These are phyloP conservation scores for Talaromyces borbonicus DNA, from an alignment of 495 filamentous ascomycete species.

Conservation along the genomic window DNA sequence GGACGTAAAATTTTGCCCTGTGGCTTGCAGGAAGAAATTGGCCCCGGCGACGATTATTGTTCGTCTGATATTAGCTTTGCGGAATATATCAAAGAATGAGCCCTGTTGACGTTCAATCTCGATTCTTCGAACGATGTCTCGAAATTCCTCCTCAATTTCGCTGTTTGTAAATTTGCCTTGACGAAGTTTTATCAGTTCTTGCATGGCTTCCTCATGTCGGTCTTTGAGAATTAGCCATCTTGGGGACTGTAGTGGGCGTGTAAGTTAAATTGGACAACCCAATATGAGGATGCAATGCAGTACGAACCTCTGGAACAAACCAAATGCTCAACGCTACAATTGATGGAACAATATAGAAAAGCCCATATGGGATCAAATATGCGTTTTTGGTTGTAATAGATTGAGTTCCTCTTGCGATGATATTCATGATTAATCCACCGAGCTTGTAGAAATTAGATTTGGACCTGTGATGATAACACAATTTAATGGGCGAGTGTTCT, in stretches of 20 bases:
- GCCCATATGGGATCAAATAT: conserved; percentile 21
- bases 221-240: conserved; percentile 21
- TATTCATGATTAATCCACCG: background rate
- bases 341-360: conserved; percentile 19
- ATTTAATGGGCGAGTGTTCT: conserved; percentile 16
- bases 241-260: conserved; percentile 13
- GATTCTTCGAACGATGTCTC: background rate
- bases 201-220: conserved; percentile 16
- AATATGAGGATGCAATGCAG: background rate
- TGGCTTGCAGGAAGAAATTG: conserved; percentile 17
- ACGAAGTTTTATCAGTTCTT: conserved; percentile 11
- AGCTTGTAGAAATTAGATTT: background rate
- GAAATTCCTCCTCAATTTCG: conserved; percentile 7
- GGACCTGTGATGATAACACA: background rate
- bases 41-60: conserved; percentile 11
- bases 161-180: conserved; percentile 6
- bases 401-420: conserved; percentile 16
- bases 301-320: conserved; percentile 16
- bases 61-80: background rate
- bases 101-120: background rate
- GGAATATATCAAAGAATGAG: background rate
- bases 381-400: conserved; percentile 13
- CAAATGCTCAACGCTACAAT: conserved; percentile 16
- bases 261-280: background rate
- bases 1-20: conserved; percentile 14